Conservation (phyloP, 2,329 filamentous ascomycete genomes). For the Cladophialophora psammophila region DNA sequence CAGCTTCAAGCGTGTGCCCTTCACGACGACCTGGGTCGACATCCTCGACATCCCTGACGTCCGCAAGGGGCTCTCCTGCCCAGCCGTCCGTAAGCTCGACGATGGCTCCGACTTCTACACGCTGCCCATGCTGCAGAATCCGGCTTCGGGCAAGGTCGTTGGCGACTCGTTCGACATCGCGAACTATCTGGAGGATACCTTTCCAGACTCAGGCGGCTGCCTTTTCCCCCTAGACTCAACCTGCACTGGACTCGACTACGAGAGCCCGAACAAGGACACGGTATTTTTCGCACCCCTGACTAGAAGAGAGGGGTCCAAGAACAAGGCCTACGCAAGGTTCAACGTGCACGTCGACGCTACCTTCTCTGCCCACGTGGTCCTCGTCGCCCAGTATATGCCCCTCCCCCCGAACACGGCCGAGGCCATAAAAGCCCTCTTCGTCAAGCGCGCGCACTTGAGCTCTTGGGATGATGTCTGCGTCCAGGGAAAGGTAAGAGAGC, state of each 20-base stretch:
- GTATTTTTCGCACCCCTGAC: background rate
- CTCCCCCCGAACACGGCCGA: background rate
- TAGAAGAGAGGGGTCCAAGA: background rate
- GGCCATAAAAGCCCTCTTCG: background rate
- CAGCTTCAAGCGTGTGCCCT: conserved; percentile 2
- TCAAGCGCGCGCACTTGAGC: background rate
- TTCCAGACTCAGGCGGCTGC: background rate
- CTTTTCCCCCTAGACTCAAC: background rate
- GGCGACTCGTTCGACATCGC: conserved; percentile 7
- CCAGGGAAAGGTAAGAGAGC: background rate
- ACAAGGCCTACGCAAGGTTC: background rate
- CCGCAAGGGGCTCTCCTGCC: background rate
- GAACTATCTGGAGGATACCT: background rate
- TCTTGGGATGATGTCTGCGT: background rate
- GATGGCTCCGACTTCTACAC: conserved; percentile 1
- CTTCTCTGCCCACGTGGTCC: background rate
- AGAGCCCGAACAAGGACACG: background rate
- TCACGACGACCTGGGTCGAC: background rate
- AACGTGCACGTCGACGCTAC: conserved; percentile 3
- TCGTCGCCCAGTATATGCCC: background rate
- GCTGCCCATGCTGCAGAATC: background rate
- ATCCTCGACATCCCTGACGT: conserved; percentile 1
- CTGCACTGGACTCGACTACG: background rate
- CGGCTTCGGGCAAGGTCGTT: background rate
- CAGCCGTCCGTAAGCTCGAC: background rate